Base-by-base conservation (phyloP, 768 basidiomycete species). In the Auriscalpium orientale region DNA sequence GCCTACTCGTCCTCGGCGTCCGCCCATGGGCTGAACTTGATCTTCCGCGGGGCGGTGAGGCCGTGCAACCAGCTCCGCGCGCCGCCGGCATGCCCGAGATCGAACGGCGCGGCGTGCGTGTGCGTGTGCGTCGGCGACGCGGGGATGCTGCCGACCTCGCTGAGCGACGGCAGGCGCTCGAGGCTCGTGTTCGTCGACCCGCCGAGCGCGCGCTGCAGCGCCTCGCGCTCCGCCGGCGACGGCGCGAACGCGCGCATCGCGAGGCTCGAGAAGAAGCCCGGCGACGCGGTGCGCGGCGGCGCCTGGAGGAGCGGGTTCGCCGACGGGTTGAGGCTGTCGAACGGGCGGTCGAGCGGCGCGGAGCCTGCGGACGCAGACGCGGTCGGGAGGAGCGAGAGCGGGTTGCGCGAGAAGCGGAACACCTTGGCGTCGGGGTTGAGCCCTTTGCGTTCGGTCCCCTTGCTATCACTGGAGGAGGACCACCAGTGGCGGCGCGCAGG, bases 391-490 rank as follows among this genome's bases (percentile, higher is more conserved):
- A 37, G 37, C 6, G 54, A 59, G 56, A 67, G 65, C 4, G 60
- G 55, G 58, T 51, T 59, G 28, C 34, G 71, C 37, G 73, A 70
- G 50, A 87, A 74, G 65, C 76, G 84, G 73, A 93, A 93, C 54
- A 83, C 89, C 66, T 91, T 90, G 53, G 91, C 91, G 68, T 87
- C 87, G 1, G 91, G 91, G 69, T 93, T 93, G 57, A 93, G 77
- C 8, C 84, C 82, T 65, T 80, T 87, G 66, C 22, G 71, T 71
- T 64, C 70, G 50, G 60, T 53, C 48, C 34, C 63, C 59, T 51
- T 38, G 38, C 36, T 21, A 20, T n/a, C 18, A 22, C 28, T 50
- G 21, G 49, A 50, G 4, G 49, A 22, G 15, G 35, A 51, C 49
- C 49, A 51, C 35, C 49, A 38, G 49, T 22, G 49, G 35, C 58